Percentiles rank a stretch among this genome's conserved stretches.
Evolutionary conservation across 106 monocot genomes (phyloP).

Genomic region (Hemerocallis citrina): DNA sequence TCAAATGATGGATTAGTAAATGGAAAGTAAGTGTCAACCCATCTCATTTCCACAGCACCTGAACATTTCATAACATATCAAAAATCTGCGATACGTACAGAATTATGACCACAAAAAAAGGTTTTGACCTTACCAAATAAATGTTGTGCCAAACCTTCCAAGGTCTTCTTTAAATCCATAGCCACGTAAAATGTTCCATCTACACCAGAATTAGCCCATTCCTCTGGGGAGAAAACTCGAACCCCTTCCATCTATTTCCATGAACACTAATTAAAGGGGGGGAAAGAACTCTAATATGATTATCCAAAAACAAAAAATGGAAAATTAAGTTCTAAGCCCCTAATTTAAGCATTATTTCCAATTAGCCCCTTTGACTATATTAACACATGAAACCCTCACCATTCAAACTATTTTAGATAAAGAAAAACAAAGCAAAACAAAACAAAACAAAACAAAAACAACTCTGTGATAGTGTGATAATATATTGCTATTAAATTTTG

Average conservation of each 20-base stretch:
- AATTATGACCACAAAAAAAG: not conserved
- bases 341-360: no score
- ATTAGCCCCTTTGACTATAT: no score
- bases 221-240: slow-evolving; percentile 75
- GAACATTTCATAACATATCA: slow-evolving; percentile 8
- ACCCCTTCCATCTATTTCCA: slow-evolving; percentile 93
- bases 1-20: slow-evolving; percentile 98
- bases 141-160: slow-evolving; percentile 88
- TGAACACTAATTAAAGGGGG: slow-evolving; percentile 1
- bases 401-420: no score
- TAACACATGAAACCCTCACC: no score
- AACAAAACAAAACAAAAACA: no score
- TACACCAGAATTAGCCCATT: slow-evolving; percentile 59
- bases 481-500: no score
- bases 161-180: slow-evolving; percentile 66
- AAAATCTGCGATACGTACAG: not conserved
- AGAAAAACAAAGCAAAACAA: no score
- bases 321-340: no score
- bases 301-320: no score
- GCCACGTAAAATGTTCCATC: slow-evolving; percentile 85
- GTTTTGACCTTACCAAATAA: slow-evolving; percentile 65
- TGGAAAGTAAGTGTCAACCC: slow-evolving; percentile 99
- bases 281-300: not conserved
- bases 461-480: no score
- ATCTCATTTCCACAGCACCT: slow-evolving; percentile 99